Base-by-base conservation (phyloP, 306 rosid species). In the Begonia peltatifolia region DNA sequence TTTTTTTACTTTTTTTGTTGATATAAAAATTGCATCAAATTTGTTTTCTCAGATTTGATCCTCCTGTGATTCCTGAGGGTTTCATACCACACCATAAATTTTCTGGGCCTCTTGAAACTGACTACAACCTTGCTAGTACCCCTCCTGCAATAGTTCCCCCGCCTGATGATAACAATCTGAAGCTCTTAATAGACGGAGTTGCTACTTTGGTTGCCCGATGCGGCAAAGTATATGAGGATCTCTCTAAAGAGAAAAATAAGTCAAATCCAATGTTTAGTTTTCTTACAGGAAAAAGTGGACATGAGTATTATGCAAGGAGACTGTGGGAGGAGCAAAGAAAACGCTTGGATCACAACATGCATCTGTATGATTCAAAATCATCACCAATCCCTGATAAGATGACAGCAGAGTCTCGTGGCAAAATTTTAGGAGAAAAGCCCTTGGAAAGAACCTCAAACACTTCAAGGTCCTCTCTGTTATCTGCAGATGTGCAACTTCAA, bases 201-300 rank as follows among this genome's bases (percentile, higher is more conserved):
- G 92, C 99, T 43, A 72, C 80, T 73, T 73, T 86, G 67, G 99
- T 90, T 49, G 95, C 95, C 67, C 81, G 93, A 62, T 83, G 99
- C 59, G 99, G 99, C 43, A 90, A 83, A 70, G 35, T 86, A 68
- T 90, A 78, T 62, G 99, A 86, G 94, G 95, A 90, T 73, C 76
- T 90, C 60, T 90, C 94, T 51, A 83, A 79, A 71, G 99, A 86
- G 67, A 90, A 86, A 63, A 81, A 90, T 63, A 71, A 66, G 63
- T 73, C 84, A 57, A 90, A 90, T 81, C 92, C 94, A 3, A 52
- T 81, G 75, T 90, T 90, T 76, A 79, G 69, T 64, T 90, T 90
- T 66, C 99, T 90, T 61, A 67, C 65, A 46, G 95, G 99, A 64
- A 95, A 92, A 69, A 59, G 66, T 79, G 99, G 99, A 53, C 88